Conservation (phyloP, 2,329 filamentous ascomycete genomes). For the Ascochyta pisi region DNA sequence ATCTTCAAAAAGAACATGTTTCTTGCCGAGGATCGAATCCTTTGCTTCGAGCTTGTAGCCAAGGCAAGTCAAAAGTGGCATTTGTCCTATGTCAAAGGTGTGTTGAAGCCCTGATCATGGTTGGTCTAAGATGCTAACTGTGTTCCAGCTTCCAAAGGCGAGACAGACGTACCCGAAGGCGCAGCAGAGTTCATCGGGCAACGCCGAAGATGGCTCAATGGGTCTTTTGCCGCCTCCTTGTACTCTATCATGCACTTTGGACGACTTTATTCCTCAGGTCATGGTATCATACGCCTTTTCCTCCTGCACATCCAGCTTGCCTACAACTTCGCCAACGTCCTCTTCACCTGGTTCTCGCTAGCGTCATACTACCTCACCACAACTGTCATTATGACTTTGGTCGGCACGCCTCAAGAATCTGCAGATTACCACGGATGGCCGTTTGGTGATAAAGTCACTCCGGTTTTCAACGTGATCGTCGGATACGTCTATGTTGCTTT, state of each 20-base stretch:
- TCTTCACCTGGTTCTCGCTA: constrained; percentile 77
- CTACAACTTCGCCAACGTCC: constrained; percentile 85
- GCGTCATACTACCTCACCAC: constrained; percentile 96
- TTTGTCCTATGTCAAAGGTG: constrained; percentile 4
- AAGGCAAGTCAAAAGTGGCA: constrained; percentile 10
- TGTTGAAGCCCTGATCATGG: neutral
- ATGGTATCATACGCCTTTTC: constrained; percentile 95
- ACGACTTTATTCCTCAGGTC: constrained; percentile 93
- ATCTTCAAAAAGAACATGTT: constrained; percentile 99
- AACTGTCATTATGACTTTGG: constrained; percentile 91
- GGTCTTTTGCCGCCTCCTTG: constrained; percentile 91
- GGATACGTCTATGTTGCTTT: constrained; percentile 90
- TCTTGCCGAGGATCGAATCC: constrained; percentile 98
- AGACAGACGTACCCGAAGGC: constrained; percentile 95
- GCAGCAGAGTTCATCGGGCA: constrained; percentile 94
- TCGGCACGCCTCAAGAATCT: constrained; percentile 60
- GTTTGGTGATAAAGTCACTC: constrained; percentile 80
- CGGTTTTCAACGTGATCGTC: constrained; percentile 84
- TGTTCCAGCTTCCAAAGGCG: constrained; percentile 89
- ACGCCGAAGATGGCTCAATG: constrained; percentile 95
- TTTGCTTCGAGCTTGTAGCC: constrained; percentile 77
- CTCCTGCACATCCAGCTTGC: constrained; percentile 93
- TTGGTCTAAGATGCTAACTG: neutral
- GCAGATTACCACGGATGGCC: constrained; percentile 72
- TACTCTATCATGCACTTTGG: constrained; percentile 97